phyloP scores from a whole-genome alignment of 2,329 filamentous ascomycete species.

The Septoria linicola region DNA sequence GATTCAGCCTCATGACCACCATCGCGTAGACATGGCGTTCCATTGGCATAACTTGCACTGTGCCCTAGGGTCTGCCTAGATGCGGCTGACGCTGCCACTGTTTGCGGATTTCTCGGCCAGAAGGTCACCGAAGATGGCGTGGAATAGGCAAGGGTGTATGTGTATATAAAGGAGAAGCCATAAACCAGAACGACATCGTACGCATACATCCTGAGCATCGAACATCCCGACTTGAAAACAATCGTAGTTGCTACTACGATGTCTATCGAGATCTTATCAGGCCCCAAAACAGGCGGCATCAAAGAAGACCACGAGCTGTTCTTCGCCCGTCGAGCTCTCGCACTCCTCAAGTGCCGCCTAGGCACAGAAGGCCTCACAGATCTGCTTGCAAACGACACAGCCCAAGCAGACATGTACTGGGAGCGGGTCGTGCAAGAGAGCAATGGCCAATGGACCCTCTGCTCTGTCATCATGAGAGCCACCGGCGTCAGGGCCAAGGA shows the following conservation, averaged over 20 bases:
- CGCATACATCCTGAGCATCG: no score
- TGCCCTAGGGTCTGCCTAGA: no score
- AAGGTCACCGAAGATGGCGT: no score
- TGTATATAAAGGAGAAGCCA: no score
- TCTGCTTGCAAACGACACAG: constrained; percentile 14
- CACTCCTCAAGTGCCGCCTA: constrained; percentile 15
- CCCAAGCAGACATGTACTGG: constrained; percentile 6
- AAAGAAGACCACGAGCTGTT: constrained; percentile 14
- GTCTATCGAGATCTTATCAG: constrained; percentile 2
- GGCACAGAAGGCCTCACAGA: constrained; percentile 6
- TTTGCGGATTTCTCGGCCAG: no score
- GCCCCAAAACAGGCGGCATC: constrained; percentile 9
- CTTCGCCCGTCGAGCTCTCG: constrained; percentile 14
- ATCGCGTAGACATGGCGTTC: no score
- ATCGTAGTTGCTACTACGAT: not conserved
- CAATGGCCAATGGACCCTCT: not conserved
- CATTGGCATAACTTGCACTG: no score
- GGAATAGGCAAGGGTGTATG: no score
- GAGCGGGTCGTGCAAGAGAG: not conserved
- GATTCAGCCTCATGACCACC: no score
- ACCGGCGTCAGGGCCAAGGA: not conserved
- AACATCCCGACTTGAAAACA: no score
- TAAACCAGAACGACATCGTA: no score
- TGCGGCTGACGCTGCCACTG: no score
- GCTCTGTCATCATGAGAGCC: constrained; percentile 1